phyloP scores from a whole-genome alignment of 2,329 filamentous ascomycete species.

The Escovopsis weberi region DNA sequence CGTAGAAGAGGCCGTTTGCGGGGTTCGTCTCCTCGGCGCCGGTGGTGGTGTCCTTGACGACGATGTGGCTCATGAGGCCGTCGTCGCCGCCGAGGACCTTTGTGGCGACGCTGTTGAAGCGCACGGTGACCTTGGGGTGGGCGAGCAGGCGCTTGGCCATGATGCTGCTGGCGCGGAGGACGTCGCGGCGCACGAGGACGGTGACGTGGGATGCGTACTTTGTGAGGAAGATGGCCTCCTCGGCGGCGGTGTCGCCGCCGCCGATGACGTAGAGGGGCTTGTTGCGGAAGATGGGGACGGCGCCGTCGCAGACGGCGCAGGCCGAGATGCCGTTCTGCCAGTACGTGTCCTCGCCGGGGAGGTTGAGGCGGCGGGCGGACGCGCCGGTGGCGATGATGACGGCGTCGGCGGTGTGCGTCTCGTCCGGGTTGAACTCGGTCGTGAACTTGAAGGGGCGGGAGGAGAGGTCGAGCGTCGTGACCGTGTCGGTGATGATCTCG shows the following conservation, averaged over 20 bases:
- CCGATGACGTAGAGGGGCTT: constrained; percentile 93
- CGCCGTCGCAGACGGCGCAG: constrained; percentile 94
- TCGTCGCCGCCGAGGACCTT: constrained; percentile 77
- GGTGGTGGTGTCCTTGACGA: constrained; percentile 64
- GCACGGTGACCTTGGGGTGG: constrained; percentile 82
- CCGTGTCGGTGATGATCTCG: constrained; percentile 82
- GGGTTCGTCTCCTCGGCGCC: constrained; percentile 71
- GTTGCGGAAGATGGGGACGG: constrained; percentile 92
- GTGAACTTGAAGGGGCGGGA: constrained; percentile 81
- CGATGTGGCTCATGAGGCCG: constrained; percentile 77
- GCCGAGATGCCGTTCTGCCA: constrained; percentile 96
- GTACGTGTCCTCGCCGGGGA: constrained; percentile 84
- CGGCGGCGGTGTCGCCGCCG: constrained; percentile 89
- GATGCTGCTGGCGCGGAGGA: constrained; percentile 74
- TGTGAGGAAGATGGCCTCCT: constrained; percentile 93
- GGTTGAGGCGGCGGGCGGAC: constrained; percentile 68
- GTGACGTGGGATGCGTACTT: constrained; percentile 96
- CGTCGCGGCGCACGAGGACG: constrained; percentile 78
- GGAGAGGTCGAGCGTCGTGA: constrained; percentile 75
- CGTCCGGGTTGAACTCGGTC: constrained; percentile 73
- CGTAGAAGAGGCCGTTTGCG: constrained; percentile 92
- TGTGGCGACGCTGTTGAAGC: constrained; percentile 66
- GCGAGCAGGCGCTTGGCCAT: constrained; percentile 76
- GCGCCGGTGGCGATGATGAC: constrained; percentile 93
- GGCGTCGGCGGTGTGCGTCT: constrained; percentile 77